Evolutionary conservation across 2,329 filamentous ascomycete genomes (phyloP), one percentile per base, ranked within the genome.

Genomic region (Beauveria australis): DNA sequence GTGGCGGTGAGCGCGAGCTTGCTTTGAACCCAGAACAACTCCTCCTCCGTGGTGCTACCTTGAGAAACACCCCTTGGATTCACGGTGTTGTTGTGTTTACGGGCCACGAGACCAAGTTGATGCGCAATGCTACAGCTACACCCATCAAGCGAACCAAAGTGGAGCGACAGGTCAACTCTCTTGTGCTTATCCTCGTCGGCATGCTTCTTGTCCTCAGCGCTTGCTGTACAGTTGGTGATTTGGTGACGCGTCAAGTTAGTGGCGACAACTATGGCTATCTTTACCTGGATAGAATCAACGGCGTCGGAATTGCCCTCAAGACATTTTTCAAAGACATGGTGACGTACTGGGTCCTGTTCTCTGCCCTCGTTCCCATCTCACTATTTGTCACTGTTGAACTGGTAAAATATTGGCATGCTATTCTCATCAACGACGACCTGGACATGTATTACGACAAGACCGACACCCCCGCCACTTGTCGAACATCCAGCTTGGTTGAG

Each of bases 281-380:
- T 18, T 74, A 83, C 57, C 83, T 95, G 63, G 80, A 81, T 61
- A 70, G 75, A 37, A 84, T 87, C 64, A 83, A 85, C 67, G 81
- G 74, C 12, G 79, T 78, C 4, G 71, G 71, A 33, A 68, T 73
- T 26, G 76, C 87, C n/a, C 88, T 86, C 19, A 82, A 85, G 66
- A 91, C 92, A 64, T 97, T 99, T 73, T 89, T 95, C 74, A 88
- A 89, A 67, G 94, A 99, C 74, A 89, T 99, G 71, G 89, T 97
- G 70, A 99, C 95, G 1, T 97, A 97, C 74, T 99, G 94, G 93
- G 93, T 99, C 37, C 76, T 99, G 41, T 99, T 97, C 75, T 97
- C 93, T 3, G 93, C 96, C 58, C 78, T 99, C 68, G 94, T 99
- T 52, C 94, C 94, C 40, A 97, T 99, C 68, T 97, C 93, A 33